Base-by-base conservation (phyloP, 202 grass and related monocot species). In the Cymbopogon flexuosus region DNA sequence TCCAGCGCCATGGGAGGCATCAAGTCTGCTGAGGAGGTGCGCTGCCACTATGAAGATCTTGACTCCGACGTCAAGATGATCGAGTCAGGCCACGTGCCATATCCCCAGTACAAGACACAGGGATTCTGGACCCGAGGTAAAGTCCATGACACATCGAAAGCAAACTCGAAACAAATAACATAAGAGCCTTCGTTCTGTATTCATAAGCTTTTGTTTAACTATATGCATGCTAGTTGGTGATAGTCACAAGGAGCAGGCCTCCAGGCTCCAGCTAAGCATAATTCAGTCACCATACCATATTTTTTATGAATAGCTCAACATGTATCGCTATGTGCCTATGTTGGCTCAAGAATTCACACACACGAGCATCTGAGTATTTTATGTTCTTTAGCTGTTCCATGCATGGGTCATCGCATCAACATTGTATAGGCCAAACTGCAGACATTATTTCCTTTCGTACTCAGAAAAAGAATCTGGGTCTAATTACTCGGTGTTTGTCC, bases 21-120 rank as follows among this genome's bases (percentile, higher is more conserved):
- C 43, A 92, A 84, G 78, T 87, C 90, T 8, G 72, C 84, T 9
- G 90, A 92, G 62, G 87, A 92, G 73, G 81, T 84, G 73, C 85
- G 82, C 61, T 73, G 64, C 64, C 87, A 87, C 78, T 92, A 79
- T 70, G 54, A 85, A 40, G 62, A 61, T 84, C 90, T 92, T 30
- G 10, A 72, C 1, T 57, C 79, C 4, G 90, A 92, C 5, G 81
- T 92, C 45, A 58, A 75, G 16, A 37, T 31, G 47, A 92, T 92
- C 21, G 77, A 89, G 73, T 22, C 73, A 8, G 84, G 68, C 10
- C 54, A 65, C 0, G 68, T 92, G 36, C 62, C 67, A 1, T 76
- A 36, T 54, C 89, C 89, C 29, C 79, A 85, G 62, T 88, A 91
- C 86, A 88, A 65, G 75, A 82, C 75, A 16, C 89, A 90, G 43